Evolutionary conservation across 2,329 filamentous ascomycete species (phyloP).

Genomic region (Fusarium cyanostomum): DNA sequence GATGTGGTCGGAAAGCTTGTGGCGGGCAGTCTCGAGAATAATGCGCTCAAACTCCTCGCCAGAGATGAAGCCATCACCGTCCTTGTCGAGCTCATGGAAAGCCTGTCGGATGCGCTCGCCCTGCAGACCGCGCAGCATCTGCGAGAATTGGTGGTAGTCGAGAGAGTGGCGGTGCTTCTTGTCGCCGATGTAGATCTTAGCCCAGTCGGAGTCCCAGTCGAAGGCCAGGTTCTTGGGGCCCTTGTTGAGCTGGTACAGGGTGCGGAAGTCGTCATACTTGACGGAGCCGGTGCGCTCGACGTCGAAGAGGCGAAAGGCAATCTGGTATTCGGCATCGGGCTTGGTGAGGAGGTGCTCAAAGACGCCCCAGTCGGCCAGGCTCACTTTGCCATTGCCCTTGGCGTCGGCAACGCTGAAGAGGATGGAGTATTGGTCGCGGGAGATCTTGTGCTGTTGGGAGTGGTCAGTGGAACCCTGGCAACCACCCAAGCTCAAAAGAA

Average conservation of each 20-base stretch:
- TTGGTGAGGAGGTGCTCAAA: conserved; percentile 95
- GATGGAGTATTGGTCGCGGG: conserved; percentile 92
- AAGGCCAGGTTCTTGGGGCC: conserved; percentile 87
- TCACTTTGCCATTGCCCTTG: conserved; percentile 75
- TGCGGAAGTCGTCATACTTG: conserved; percentile 88
- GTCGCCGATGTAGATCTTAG: conserved; percentile 89
- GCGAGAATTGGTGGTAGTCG: conserved; percentile 95
- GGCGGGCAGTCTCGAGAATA: conserved; percentile 88
- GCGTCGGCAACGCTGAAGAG: conserved; percentile 93
- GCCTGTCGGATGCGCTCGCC: conserved; percentile 96
- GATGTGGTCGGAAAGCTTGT: conserved; percentile 97
- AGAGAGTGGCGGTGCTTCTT: conserved; percentile 89
- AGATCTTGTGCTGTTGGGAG: conserved; percentile 86
- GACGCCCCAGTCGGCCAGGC: conserved; percentile 85
- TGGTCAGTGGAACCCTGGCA: conserved; percentile 25
- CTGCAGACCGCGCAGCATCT: conserved; percentile 96
- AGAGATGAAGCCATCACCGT: conserved; percentile 93
- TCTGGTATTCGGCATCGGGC: conserved; percentile 98
- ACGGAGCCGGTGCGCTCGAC: conserved; percentile 83
- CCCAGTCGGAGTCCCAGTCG: conserved; percentile 98
- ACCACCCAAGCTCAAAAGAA: conserved; percentile 8
- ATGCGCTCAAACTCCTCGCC: conserved; percentile 97
- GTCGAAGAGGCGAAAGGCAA: conserved; percentile 97
- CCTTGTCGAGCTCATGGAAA: conserved; percentile 90
- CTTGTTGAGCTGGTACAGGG: conserved; percentile 88